Conservation (phyloP, 1,284 basidiomycete species). For the Ganoderma resinaceum region DNA sequence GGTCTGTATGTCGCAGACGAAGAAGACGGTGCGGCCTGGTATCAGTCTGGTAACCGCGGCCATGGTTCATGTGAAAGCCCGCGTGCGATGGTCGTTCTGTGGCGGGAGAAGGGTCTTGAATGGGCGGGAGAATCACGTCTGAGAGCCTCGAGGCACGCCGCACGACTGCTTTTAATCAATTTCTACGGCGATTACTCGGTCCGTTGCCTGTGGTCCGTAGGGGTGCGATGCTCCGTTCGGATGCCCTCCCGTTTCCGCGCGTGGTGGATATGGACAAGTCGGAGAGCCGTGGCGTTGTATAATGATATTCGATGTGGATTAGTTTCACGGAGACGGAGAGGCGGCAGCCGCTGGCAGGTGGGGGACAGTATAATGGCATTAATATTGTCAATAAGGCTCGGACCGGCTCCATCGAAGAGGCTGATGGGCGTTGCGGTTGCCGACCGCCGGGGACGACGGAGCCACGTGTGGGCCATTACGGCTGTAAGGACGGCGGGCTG, state of each 20-base stretch:
- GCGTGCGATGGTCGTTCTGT: constrained; percentile 1
- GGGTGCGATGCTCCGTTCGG: not conserved
- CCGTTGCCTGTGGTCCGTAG: not conserved
- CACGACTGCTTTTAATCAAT: not conserved
- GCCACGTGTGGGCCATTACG: constrained; percentile 10
- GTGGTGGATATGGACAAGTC: not conserved
- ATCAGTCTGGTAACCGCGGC: constrained; percentile 48
- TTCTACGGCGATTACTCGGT: constrained; percentile 5
- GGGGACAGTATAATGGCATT: not conserved
- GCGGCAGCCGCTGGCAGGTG: not conserved
- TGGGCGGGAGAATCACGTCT: constrained; percentile 1
- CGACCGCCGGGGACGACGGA: constrained; percentile 3
- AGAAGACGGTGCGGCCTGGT: constrained; percentile 64
- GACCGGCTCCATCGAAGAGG: not conserved
- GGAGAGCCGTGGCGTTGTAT: not conserved
- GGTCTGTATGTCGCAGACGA: constrained; percentile 83
- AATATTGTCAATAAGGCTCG: not conserved
- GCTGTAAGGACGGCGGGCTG: too few relatives aligned
- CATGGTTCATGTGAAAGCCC: constrained; percentile 10
- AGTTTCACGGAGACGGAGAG: constrained; percentile 1
- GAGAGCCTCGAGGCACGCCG: constrained; percentile 10
- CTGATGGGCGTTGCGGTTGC: not conserved
- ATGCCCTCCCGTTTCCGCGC: not conserved
- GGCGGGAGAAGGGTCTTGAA: not conserved
- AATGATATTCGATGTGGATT: not conserved